Conservation (phyloP, 345 rosid genomes). For the Physaria fendleri region DNA sequence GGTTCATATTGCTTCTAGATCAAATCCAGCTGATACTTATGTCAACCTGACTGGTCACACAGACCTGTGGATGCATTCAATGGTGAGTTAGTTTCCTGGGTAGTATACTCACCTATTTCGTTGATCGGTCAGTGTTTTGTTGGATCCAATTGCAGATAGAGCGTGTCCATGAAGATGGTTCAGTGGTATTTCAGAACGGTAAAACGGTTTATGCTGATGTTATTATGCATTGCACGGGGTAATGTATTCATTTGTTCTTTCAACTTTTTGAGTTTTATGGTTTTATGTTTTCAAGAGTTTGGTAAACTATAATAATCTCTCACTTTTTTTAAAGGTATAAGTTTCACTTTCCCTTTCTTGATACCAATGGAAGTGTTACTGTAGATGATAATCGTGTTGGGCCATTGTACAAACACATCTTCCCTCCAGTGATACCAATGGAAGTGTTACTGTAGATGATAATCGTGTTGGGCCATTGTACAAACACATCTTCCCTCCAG, state of each 20-base stretch:
- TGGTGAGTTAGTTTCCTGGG: conserved; percentile 34
- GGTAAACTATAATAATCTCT: background rate
- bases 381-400: no score
- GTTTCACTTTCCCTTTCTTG: no score
- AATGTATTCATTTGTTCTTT: background rate
- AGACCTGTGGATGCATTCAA: conserved; percentile 68
- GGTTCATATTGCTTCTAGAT: conserved; percentile 65
- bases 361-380: no score
- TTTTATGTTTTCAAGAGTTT: background rate
- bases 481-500: conserved; percentile 67
- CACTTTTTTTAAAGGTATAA: conserved; percentile 33
- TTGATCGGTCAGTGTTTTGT: background rate
- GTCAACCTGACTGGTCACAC: conserved; percentile 36
- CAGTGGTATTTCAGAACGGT: conserved; percentile 58
- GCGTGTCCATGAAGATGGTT: conserved; percentile 30
- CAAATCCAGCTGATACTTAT: conserved; percentile 39
- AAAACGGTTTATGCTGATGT: conserved; percentile 38
- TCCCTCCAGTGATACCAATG: conserved; percentile 72
- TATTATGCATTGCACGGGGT: conserved; percentile 78
- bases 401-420: conserved; percentile 82
- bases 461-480: conserved; percentile 74
- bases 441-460: conserved; percentile 60
- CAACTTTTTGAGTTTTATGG: no score
- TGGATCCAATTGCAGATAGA: conserved; percentile 44
- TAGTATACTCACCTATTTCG: background rate